Evolutionary conservation across 176 grass and related monocot genomes (phyloP).

Genomic region (Elaeis guineensis): DNA sequence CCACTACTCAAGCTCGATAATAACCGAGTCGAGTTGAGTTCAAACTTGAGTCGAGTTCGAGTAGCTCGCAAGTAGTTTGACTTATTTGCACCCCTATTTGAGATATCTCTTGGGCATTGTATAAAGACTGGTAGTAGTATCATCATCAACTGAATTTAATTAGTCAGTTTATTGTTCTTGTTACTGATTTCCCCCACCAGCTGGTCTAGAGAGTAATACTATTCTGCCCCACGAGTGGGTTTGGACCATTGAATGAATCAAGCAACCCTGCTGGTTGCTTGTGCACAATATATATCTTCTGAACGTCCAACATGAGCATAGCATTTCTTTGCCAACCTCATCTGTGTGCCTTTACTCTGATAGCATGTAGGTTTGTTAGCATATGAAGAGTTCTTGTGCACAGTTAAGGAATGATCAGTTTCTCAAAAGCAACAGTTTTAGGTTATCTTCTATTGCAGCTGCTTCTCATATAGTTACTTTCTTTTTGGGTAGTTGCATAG

Average conservation of each 20-base stretch:
- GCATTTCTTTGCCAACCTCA: constrained; percentile 14
- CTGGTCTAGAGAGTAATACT: constrained; percentile 32
- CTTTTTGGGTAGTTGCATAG: not conserved
- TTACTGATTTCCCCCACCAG: constrained; percentile 4
- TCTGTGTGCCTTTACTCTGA: constrained; percentile 4
- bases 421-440: constrained; percentile 47
- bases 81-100: no score
- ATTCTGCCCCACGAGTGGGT: constrained; percentile 10
- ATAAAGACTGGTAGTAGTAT: constrained; percentile 7
- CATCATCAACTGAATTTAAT: not conserved
- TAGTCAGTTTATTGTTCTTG: no score
- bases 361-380: constrained; percentile 1
- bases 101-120: constrained; percentile 76
- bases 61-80: no score
- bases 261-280: constrained; percentile 8
- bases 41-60: no score
- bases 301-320: constrained; percentile 36
- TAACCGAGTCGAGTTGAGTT: no score
- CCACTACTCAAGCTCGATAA: no score
- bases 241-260: constrained; percentile 18
- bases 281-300: constrained; percentile 52
- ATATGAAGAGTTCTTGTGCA: constrained; percentile 27
- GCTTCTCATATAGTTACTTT: constrained; percentile 10
- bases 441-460: constrained; percentile 34
- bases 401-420: constrained; percentile 25